These are phyloP conservation scores for Mycosphaerella arachidis DNA, from an alignment of 2,329 filamentous ascomycete species.

Conservation along the genomic window DNA sequence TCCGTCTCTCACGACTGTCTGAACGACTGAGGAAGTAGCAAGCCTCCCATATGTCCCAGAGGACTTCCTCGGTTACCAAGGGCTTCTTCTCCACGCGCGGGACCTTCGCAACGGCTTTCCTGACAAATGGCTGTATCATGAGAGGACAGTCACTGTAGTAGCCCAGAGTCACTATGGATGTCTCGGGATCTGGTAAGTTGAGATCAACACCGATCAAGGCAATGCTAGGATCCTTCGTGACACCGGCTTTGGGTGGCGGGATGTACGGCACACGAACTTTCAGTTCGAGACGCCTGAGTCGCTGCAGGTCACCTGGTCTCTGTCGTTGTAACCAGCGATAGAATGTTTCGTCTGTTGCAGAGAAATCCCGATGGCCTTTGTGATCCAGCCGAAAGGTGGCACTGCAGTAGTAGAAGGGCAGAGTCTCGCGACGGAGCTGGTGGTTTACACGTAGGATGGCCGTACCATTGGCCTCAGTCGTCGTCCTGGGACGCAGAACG, in stretches of 20 bases:
- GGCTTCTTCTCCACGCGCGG: slow-evolving; percentile 1
- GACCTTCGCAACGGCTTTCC: slow-evolving; percentile 1
- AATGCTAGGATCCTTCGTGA: background rate
- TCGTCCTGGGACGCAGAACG: background rate
- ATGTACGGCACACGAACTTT: background rate
- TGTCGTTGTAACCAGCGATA: slow-evolving; percentile 1
- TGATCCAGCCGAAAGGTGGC: slow-evolving; percentile 4
- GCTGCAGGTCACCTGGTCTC: background rate
- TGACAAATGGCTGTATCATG: background rate
- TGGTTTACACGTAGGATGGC: background rate
- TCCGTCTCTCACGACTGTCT: background rate
- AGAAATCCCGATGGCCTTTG: background rate
- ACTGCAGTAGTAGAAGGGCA: slow-evolving; percentile 3
- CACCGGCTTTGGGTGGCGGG: background rate
- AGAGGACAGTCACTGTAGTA: background rate
- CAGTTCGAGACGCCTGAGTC: background rate
- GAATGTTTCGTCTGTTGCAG: slow-evolving; percentile 1
- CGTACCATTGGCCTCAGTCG: no score
- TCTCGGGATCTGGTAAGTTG: background rate
- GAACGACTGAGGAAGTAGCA: slow-evolving; percentile 6
- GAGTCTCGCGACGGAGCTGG: background rate
- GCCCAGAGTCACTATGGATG: background rate
- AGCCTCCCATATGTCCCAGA: slow-evolving; percentile 7
- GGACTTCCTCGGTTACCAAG: background rate
- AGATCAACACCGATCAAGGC: background rate